Evolutionary conservation across 2,329 filamentous ascomycete species (phyloP), one percentile per base, ranked within the genome.

Genomic region (Knoxdaviesia capensis): DNA sequence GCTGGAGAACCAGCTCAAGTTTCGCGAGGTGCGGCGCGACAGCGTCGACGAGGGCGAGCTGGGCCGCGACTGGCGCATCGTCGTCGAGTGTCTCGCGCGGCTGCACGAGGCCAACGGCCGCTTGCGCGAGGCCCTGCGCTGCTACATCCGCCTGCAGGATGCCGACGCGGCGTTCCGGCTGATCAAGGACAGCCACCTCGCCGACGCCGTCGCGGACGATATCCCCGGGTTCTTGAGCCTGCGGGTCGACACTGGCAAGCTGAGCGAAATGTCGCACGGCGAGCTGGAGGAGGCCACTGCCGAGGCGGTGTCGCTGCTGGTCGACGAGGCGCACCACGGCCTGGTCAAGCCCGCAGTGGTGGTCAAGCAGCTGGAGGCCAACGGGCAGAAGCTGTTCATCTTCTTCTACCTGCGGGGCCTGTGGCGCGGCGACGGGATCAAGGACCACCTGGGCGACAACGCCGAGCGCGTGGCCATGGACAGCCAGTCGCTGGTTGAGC

Each of bases 371-470:
- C 65, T 98, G 2, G 67, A 79, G 50, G 65, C 67, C 20, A 74
- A 78, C 46, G 67, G 76, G 11, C 63, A 82, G 41, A 65, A 75
- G 41, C 64, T 84, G 0, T 94, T 93, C 53, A 69, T 93, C 0
- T 96, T 82, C 62, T 92, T 96, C 59, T 98, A 98, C 56, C 69
- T 98, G 29, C 77, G 81, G 8, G 77, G 79, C 0, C 65, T 98
- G 3, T 98, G 88, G 87, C 73, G 69, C 45, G 85, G 83, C 1
- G 73, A 84, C 45, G 73, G 71, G 7, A 69, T 78, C 34, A 59
- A 63, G 44, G 68, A 73, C 43, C 63, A 68, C 48, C 57, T 59
- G 20, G 63, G 62, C 20, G 69, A 73, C 47, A 70, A 66, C 36
- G 63, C 64, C 36, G 73, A 77, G 39, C 64, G 69, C 7, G 57